These are phyloP conservation scores for Ammopiptanthus mongolicus DNA, from an alignment of 306 rosid species.

Conservation along the genomic window DNA sequence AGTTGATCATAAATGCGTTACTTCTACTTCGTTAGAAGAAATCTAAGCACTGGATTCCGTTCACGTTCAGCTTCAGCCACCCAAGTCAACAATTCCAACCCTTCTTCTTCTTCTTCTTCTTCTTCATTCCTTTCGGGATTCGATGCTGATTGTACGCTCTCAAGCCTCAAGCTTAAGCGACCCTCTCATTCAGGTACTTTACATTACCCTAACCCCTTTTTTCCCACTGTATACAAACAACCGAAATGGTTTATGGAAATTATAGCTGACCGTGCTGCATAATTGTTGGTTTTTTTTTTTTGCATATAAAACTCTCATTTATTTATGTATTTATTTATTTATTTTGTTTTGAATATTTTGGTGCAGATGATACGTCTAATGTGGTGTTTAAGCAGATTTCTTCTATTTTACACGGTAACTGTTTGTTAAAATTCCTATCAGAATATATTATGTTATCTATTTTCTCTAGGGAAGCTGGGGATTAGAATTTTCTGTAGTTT, in stretches of 20 bases:
- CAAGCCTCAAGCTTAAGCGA: conserved; percentile 29
- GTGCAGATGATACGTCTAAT: conserved; percentile 46
- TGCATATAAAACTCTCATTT: not conserved
- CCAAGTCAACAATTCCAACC: conserved; percentile 3
- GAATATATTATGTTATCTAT: not conserved
- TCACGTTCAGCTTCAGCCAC: conserved; percentile 25
- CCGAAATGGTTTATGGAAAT: not conserved
- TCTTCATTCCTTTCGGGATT: conserved; percentile 1
- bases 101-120: not conserved
- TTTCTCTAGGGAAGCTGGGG: conserved; percentile 13
- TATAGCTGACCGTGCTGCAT: no score
- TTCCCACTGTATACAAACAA: not conserved
- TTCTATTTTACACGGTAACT: conserved; percentile 52
- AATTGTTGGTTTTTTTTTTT: not conserved
- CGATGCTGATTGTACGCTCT: conserved; percentile 8
- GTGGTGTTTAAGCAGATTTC: conserved; percentile 26
- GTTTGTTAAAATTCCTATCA: conserved; percentile 26
- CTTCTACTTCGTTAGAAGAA: conserved; percentile 32
- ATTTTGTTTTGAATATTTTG: conserved; percentile 9
- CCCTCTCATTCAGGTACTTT: conserved; percentile 45
- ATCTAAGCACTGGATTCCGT: conserved; percentile 20
- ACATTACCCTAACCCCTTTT: not conserved
- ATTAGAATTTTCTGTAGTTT: not conserved
- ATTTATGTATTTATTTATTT: no score
- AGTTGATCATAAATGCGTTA: conserved; percentile 28